These are phyloP conservation scores for Colletotrichum tropicicola DNA, from an alignment of 2,329 filamentous ascomycete species.

Conservation along the genomic window DNA sequence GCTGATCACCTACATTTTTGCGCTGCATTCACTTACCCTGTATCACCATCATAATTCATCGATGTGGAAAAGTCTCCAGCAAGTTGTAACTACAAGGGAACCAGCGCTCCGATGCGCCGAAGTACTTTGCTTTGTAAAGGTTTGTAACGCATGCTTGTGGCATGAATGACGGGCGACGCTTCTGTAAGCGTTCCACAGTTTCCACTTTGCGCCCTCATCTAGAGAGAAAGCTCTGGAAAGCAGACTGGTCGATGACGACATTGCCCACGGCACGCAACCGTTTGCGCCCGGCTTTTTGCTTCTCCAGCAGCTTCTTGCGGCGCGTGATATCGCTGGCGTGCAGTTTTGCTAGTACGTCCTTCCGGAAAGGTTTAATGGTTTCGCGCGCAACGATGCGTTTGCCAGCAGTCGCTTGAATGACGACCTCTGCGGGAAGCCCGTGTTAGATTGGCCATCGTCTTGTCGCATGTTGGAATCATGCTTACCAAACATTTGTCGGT, in stretches of 20 bases:
- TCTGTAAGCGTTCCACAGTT: too few species aligned
- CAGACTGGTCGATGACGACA: constrained; percentile 94
- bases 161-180: too few species aligned
- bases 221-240: constrained; percentile 92
- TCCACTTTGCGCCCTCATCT: too few species aligned
- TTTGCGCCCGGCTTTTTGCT: constrained; percentile 96
- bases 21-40: too few species aligned
- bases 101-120: too few species aligned
- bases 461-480: too few species aligned
- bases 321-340: constrained; percentile 90
- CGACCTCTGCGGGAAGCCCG: constrained; percentile 67
- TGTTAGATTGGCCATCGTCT: neutral
- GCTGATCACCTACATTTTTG: too few species aligned
- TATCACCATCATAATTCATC: too few species aligned
- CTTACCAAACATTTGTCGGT: constrained; percentile 87
- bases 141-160: too few species aligned
- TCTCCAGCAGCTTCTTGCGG: constrained; percentile 88
- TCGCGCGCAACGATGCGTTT: constrained; percentile 87
- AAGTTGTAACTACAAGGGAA: too few species aligned
- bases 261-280: constrained; percentile 85
- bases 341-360: constrained; percentile 92
- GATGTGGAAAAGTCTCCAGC: too few species aligned
- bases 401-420: constrained; percentile 92
- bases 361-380: constrained; percentile 95
- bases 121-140: too few species aligned